These are phyloP conservation scores for Podosphaera aphanis DNA, from an alignment of 2,329 filamentous ascomycete species.

Conservation along the genomic window DNA sequence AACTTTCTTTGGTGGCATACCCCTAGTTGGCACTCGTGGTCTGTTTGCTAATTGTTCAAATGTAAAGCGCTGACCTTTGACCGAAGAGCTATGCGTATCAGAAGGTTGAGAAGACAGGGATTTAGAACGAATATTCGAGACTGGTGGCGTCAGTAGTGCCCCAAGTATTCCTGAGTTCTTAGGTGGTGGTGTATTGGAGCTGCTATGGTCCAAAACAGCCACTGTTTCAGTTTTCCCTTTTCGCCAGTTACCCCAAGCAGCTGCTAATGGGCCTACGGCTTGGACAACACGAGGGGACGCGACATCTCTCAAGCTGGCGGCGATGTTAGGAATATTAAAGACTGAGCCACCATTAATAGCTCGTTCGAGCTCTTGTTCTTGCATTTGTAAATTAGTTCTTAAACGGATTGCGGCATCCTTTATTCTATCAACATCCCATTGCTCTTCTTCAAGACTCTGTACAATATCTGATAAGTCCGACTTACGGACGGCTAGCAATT, in stretches of 20 bases:
- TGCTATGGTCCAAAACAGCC: neutral
- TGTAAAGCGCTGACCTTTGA: constrained; percentile 29
- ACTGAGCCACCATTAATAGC: constrained; percentile 47
- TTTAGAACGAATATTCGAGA: neutral
- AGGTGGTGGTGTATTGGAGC: constrained; percentile 15
- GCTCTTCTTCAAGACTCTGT: constrained; percentile 46
- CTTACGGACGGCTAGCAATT: constrained; percentile 72
- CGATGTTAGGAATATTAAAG: constrained; percentile 49
- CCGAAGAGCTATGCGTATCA: constrained; percentile 30
- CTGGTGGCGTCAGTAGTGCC: constrained; percentile 37
- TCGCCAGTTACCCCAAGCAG: constrained; percentile 93
- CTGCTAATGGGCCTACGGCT: constrained; percentile 51
- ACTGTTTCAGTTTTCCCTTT: constrained; percentile 20
- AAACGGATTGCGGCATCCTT: constrained; percentile 83
- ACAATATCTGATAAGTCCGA: constrained; percentile 89
- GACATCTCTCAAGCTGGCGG: constrained; percentile 45
- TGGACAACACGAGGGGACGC: constrained; percentile 67
- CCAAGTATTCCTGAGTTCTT: constrained; percentile 39
- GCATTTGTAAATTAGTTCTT: constrained; percentile 90
- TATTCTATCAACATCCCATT: constrained; percentile 55
- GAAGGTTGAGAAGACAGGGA: constrained; percentile 25
- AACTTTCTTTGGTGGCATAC: constrained; percentile 17
- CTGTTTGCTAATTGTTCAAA: constrained; percentile 23
- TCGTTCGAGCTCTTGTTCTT: constrained; percentile 82
- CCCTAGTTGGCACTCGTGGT: constrained; percentile 15